phyloP scores from a whole-genome alignment of 1,284 basidiomycete species.

The Xanthoconium separans region DNA sequence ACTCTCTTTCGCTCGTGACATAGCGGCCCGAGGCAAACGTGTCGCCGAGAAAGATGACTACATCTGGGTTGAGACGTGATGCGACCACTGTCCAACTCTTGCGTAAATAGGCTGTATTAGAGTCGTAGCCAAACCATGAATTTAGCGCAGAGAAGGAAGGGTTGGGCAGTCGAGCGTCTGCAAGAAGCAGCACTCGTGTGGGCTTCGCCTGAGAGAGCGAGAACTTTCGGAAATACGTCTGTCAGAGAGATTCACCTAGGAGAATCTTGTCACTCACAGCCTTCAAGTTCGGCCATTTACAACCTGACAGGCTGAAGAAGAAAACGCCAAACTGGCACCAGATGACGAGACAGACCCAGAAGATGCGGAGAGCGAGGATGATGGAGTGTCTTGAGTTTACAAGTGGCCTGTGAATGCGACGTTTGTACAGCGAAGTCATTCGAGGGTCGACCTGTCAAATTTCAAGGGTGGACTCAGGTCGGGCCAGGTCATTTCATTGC shows the following conservation, averaged over 20 bases:
- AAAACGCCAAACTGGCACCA: slow-evolving; percentile 76
- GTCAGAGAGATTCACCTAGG: slow-evolving; percentile 7
- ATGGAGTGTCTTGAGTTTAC: slow-evolving; percentile 22
- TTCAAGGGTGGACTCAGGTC: not conserved
- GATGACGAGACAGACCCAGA: slow-evolving; percentile 57
- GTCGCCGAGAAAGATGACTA: slow-evolving; percentile 83
- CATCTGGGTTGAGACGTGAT: slow-evolving; percentile 61
- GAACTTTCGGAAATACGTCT: slow-evolving; percentile 10
- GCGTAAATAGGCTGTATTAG: slow-evolving; percentile 65
- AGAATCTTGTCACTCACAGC: slow-evolving; percentile 25
- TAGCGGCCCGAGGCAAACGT: slow-evolving; percentile 83
- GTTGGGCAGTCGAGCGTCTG: slow-evolving; percentile 83
- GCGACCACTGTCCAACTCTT: slow-evolving; percentile 83
- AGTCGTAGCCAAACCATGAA: slow-evolving; percentile 41
- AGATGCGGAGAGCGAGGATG: slow-evolving; percentile 40
- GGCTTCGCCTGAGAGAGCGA: slow-evolving; percentile 28
- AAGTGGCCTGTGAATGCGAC: slow-evolving; percentile 25
- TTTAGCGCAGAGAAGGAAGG: slow-evolving; percentile 52
- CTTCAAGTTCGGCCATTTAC: slow-evolving; percentile 58
- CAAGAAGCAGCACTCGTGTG: slow-evolving; percentile 72
- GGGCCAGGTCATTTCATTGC: not conserved
- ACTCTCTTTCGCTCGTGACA: slow-evolving; percentile 68
- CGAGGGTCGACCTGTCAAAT: not conserved
- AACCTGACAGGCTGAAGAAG: slow-evolving; percentile 46
- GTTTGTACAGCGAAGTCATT: slow-evolving; percentile 30